Percentiles rank a stretch among this genome's conserved stretches.
These are phyloP conservation scores for Myriosclerotinia curreyana DNA, from an alignment of 2,329 filamentous ascomycete species.

Conservation along the genomic window DNA sequence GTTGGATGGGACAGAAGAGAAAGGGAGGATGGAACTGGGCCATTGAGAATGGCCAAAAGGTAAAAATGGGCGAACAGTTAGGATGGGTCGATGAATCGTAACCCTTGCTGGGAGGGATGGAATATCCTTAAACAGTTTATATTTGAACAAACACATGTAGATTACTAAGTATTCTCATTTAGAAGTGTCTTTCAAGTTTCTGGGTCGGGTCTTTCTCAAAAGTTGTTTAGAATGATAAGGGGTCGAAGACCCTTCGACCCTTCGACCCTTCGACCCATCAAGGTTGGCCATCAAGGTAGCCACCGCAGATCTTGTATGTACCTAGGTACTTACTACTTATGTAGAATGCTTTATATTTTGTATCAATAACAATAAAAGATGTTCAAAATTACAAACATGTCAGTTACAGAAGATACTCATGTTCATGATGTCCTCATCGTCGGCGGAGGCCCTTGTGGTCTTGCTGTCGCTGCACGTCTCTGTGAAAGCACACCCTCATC, in stretches of 20 bases:
- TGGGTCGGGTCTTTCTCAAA: background rate
- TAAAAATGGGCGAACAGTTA: slow-evolving; percentile 85
- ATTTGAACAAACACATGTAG: background rate
- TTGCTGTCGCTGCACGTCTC: slow-evolving; percentile 70
- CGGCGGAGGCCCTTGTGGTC: slow-evolving; percentile 71
- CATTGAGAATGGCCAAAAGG: slow-evolving; percentile 79
- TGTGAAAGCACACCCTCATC: slow-evolving; percentile 71
- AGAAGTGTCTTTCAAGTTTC: background rate
- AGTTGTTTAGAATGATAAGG: slow-evolving; percentile 5
- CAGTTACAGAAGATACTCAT: slow-evolving; percentile 19
- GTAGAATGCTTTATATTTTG: slow-evolving; percentile 1
- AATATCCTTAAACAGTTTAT: background rate
- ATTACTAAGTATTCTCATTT: background rate
- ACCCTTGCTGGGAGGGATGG: slow-evolving; percentile 16
- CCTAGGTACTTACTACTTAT: background rate
- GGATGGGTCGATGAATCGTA: slow-evolving; percentile 63
- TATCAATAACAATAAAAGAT: background rate
- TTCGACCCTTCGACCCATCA: slow-evolving; percentile 3
- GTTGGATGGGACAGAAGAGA: slow-evolving; percentile 53
- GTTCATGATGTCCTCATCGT: slow-evolving; percentile 60
- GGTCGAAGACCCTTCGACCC: no score
- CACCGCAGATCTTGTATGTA: slow-evolving; percentile 4
- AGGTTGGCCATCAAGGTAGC: slow-evolving; percentile 25
- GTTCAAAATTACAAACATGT: slow-evolving; percentile 7
- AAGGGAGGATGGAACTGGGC: slow-evolving; percentile 79